A percentile compares a stretch with the other conserved stretches of the same genome.
Conservation (phyloP, 78 protist genomes). For the Dictyostelium capitatum region DNA sequence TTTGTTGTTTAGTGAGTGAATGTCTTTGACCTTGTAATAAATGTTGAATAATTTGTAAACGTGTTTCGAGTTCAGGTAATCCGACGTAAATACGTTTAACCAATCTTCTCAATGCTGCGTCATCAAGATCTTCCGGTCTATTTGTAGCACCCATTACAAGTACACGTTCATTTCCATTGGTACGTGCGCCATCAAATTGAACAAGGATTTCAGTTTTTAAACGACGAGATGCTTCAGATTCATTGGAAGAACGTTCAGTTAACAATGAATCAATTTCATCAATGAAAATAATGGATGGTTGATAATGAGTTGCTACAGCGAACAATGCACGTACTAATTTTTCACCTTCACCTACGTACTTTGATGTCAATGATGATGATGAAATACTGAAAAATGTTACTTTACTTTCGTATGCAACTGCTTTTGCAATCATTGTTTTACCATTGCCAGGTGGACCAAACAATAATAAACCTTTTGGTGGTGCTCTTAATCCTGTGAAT, state of each 20-base stretch:
- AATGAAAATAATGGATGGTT: conserved; percentile 92
- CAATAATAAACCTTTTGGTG: conserved; percentile 84
- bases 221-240: conserved; percentile 85
- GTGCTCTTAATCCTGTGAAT: conserved; percentile 83
- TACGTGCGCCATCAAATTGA: conserved; percentile 84
- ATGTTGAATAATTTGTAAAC: conserved; percentile 65
- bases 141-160: conserved; percentile 94
- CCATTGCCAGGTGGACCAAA: conserved; percentile 94
- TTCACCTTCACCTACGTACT: conserved; percentile 94
- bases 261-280: conserved; percentile 96
- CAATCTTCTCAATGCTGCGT: conserved; percentile 94
- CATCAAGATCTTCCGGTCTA: conserved; percentile 96
- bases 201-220: conserved; percentile 90
- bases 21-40: conserved; percentile 27
- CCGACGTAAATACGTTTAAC: conserved; percentile 91
- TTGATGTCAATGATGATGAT: conserved; percentile 94
- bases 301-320: conserved; percentile 83
- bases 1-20: conserved; percentile 22
- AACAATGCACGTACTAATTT: conserved; percentile 93
- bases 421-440: conserved; percentile 93
- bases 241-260: conserved; percentile 51
- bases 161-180: conserved; percentile 51
- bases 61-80: conserved; percentile 89
- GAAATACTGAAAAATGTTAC: conserved; percentile 94
- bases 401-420: conserved; percentile 96